Evolutionary conservation across 2,329 filamentous ascomycete species (phyloP).

Genomic region (Penicillium sp.): DNA sequence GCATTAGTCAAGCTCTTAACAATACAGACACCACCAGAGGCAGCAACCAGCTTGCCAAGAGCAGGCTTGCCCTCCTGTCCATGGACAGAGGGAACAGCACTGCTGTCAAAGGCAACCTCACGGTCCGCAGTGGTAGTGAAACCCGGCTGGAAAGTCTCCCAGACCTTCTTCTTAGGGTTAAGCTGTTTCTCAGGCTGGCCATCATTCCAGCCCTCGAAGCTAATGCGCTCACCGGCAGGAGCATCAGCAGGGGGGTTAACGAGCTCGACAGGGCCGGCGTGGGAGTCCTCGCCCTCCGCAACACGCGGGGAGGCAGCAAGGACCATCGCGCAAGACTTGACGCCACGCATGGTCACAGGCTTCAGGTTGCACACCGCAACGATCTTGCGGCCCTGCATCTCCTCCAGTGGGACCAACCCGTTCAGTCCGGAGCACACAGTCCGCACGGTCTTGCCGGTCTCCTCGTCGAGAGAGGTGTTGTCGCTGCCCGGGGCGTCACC

Average conservation of each 20-base stretch:
- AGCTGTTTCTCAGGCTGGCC: slow-evolving; percentile 89
- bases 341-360: slow-evolving; percentile 97
- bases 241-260: slow-evolving; percentile 76
- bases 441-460: slow-evolving; percentile 85
- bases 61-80: slow-evolving; percentile 58
- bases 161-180: slow-evolving; percentile 99
- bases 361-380: slow-evolving; percentile 97
- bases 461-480: slow-evolving; percentile 73
- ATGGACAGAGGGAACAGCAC: slow-evolving; percentile 70
- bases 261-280: slow-evolving; percentile 88
- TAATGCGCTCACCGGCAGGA: slow-evolving; percentile 81
- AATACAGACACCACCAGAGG: slow-evolving; percentile 74
- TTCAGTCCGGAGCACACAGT: slow-evolving; percentile 97
- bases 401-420: slow-evolving; percentile 83
- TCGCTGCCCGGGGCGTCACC: slow-evolving; percentile 82
- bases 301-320: slow-evolving; percentile 84
- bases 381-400: slow-evolving; percentile 96
- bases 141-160: slow-evolving; percentile 94
- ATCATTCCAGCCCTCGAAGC: slow-evolving; percentile 83
- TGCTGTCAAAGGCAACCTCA: slow-evolving; percentile 83
- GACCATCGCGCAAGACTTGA: slow-evolving; percentile 82
- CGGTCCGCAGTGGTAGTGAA: slow-evolving; percentile 82
- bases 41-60: slow-evolving; percentile 66
- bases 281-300: slow-evolving; percentile 78
- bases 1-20: slow-evolving; percentile 78